Percentiles rank a stretch among this genome's conserved stretches.
Evolutionary conservation across 2,329 filamentous ascomycete genomes (phyloP).

Genomic region (Paracoccidioides lutzii): DNA sequence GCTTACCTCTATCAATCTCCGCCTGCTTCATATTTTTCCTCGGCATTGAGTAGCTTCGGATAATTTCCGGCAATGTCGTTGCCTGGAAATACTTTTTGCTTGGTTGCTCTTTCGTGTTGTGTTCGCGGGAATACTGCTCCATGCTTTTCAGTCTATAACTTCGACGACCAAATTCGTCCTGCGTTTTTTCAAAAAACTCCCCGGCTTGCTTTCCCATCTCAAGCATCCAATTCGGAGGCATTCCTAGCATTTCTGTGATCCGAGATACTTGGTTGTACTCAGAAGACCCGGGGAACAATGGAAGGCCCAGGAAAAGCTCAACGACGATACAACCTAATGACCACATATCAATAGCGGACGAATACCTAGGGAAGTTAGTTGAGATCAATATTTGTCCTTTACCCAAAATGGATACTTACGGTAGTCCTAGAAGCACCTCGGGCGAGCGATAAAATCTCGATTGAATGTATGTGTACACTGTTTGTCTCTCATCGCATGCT

Average conservation of each 20-base stretch:
- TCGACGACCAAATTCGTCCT: slow-evolving; percentile 83
- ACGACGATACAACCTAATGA: slow-evolving; percentile 97
- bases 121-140: slow-evolving; percentile 94
- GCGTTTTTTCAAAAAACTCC: slow-evolving; percentile 89
- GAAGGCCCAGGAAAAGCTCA: slow-evolving; percentile 87
- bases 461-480: slow-evolving; percentile 98
- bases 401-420: slow-evolving; percentile 32
- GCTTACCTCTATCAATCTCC: slow-evolving; percentile 85
- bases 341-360: slow-evolving; percentile 99
- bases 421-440: slow-evolving; percentile 85
- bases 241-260: slow-evolving; percentile 95
- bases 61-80: slow-evolving; percentile 87
- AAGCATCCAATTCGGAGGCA: slow-evolving; percentile 97
- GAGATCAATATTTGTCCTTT: not conserved
- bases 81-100: slow-evolving; percentile 99
- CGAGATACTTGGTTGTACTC: slow-evolving; percentile 97
- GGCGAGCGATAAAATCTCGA: slow-evolving; percentile 96
- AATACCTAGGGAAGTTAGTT: slow-evolving; percentile 46
- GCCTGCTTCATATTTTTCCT: slow-evolving; percentile 98
- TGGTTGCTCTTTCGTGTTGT: slow-evolving; percentile 92
- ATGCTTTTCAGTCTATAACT: slow-evolving; percentile 90
- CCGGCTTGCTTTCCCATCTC: slow-evolving; percentile 97
- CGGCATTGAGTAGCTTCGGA: slow-evolving; percentile 95
- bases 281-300: slow-evolving; percentile 89
- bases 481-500: slow-evolving; percentile 94